Base-by-base conservation (phyloP, 1,139 yeast genomes). In the Insectozyma bohioensis region DNA sequence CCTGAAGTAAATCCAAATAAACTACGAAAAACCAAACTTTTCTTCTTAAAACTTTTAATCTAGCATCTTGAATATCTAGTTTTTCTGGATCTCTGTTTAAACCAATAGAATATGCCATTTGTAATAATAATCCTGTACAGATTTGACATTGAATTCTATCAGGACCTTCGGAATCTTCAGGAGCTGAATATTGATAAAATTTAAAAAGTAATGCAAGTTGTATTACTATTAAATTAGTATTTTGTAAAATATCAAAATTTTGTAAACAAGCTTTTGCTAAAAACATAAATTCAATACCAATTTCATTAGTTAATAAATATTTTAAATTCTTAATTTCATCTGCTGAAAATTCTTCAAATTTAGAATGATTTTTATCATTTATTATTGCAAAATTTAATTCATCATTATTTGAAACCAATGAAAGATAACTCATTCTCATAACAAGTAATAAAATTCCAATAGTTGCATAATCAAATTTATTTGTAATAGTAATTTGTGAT, bases 11-110 rank as follows among this genome's bases (percentile, higher is more conserved):
- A 33, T 61, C 66, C 30, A 50, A 33, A 5, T 43, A 31, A 4
- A 52, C 44, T 13, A 60, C 35, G 26, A 31, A 47, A 33, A 51
- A 40, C 72, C 72, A 65, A 61, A 77, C 58, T 38, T 73, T 75
- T 42, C 84, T 59, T 51, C 72, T 63, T 19, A 67, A 51, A 39
- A n/a, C n/a, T n/a, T n/a, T n/a, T n/a, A n/a, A n/a, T n/a, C n/a
- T n/a, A n/a, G n/a, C n/a, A n/a, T n/a, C n/a, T n/a, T n/a, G n/a
- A n/a, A n/a, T n/a, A n/a, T n/a, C n/a, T n/a, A n/a, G n/a, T n/a
- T n/a, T n/a, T 17, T 48, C 52, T 1, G 75, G 75, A 39, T 69
- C 75, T 10, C 75, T 50, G 40, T 69, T 62, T 30, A 69, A 51
- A 0, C 75, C 75, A 32, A 67, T 67, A 5, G 71, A 54, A 28